phyloP scores from a whole-genome alignment of 2,329 filamentous ascomycete species.

The Esteya vermicola region DNA sequence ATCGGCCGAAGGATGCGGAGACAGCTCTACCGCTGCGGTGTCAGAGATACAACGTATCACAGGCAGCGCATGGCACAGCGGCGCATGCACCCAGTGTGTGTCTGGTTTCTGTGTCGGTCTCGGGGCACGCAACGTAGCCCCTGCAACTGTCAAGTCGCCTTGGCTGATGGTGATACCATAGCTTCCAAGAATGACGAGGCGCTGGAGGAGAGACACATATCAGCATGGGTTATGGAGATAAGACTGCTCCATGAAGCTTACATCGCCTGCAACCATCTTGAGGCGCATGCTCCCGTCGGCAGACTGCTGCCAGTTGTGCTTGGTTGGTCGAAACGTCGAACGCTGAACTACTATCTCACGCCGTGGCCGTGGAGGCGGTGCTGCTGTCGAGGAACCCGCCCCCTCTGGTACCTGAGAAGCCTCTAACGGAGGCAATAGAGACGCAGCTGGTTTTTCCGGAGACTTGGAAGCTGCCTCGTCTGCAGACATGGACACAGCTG shows the following conservation, averaged over 20 bases:
- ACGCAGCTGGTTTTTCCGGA: too few relatives aligned
- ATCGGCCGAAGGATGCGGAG: constrained; percentile 32
- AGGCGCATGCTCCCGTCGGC: constrained; percentile 26
- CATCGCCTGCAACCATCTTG: constrained; percentile 34
- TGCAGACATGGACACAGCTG: too few relatives aligned
- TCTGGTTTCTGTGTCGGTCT: too few relatives aligned
- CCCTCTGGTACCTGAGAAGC: not conserved
- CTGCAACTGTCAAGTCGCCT: constrained; percentile 51
- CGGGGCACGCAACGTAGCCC: constrained; percentile 38
- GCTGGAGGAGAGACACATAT: constrained; percentile 22
- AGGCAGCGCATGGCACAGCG: constrained; percentile 55
- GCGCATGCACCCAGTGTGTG: constrained; percentile 45
- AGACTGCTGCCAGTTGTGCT: constrained; percentile 27
- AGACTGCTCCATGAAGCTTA: constrained; percentile 12
- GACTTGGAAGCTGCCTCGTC: too few relatives aligned
- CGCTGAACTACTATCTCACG: constrained; percentile 17
- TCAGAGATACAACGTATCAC: constrained; percentile 44
- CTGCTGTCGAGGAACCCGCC: not conserved
- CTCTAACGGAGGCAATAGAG: too few relatives aligned
- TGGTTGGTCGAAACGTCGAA: constrained; percentile 30
- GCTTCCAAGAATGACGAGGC: constrained; percentile 50
- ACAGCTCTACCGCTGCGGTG: constrained; percentile 37
- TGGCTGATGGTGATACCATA: constrained; percentile 48
- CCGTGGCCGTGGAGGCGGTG: not conserved
- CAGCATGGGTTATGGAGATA: not conserved